A percentile compares a stretch with the other conserved stretches of the same genome.
phyloP scores from a whole-genome alignment of 495 filamentous ascomycete genomes.

The Penicillium canariense region DNA sequence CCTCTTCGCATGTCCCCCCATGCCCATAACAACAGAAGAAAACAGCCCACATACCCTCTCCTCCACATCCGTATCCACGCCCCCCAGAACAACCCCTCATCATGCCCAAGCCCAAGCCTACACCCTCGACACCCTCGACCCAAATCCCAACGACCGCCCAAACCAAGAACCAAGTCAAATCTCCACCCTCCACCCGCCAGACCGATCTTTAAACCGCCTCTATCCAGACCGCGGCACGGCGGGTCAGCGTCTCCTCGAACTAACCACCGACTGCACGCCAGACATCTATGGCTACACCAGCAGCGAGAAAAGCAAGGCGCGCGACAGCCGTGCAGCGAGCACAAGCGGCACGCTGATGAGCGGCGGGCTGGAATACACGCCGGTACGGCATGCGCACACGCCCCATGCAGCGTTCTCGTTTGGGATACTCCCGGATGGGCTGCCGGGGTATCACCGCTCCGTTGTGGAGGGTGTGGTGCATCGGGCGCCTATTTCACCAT shows the following conservation, averaged over 20 bases:
- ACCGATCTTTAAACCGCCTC: slow-evolving; percentile 12
- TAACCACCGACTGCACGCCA: slow-evolving; percentile 21
- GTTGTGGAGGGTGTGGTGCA: slow-evolving; percentile 22
- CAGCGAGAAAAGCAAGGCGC: slow-evolving; percentile 25
- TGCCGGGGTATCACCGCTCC: slow-evolving; percentile 23
- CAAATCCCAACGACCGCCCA: background rate
- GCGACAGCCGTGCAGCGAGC: slow-evolving; percentile 11
- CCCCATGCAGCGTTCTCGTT: slow-evolving; percentile 12
- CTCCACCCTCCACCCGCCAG: slow-evolving; percentile 9
- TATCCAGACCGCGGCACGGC: slow-evolving; percentile 21
- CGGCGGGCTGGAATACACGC: slow-evolving; percentile 41
- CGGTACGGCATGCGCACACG: slow-evolving; percentile 25
- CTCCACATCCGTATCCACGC: background rate
- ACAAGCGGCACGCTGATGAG: slow-evolving; percentile 33
- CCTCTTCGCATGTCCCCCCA: slow-evolving; percentile 31
- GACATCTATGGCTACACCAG: slow-evolving; percentile 39
- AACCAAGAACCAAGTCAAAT: background rate
- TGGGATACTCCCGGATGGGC: slow-evolving; percentile 15
- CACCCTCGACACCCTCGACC: background rate
- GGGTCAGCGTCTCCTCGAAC: slow-evolving; percentile 22
- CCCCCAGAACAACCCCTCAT: background rate
- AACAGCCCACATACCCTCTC: background rate
- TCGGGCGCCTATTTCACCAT: slow-evolving; percentile 24
- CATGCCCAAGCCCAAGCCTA: background rate
- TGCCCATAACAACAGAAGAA: slow-evolving; percentile 20